Base-by-base conservation (phyloP, 129 eudicot genomes). In the Gnaphalium uliginosum region DNA sequence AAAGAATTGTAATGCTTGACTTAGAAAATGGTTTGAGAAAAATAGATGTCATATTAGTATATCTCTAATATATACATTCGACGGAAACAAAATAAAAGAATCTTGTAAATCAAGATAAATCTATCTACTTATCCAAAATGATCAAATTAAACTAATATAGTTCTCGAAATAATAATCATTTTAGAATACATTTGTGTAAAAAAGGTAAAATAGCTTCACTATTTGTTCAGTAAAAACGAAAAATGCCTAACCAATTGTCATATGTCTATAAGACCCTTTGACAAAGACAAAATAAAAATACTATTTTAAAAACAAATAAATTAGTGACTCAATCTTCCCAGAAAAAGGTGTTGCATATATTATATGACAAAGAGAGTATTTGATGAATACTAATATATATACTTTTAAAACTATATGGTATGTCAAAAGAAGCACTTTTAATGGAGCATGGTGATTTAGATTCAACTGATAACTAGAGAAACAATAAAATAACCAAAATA, bases 171-270 rank as follows among this genome's bases (percentile, higher is more conserved):
- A 48, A 37, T 26, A 48, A 27, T 50, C 46, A 41, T 62, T 19
- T 26, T 3, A 74, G 26, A 74, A 37, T 37, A 37, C 24, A n/a
- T 9, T 37, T 60, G 24, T 17, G 68, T 15, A 32, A 39, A 73
- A 71, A 17, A 23, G 69, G 39, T 39, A 22, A 35, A 41, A 1
- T 26, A 18, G 27, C 27, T 8, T 2, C 25, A 33, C 19, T 32
- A 18, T 19, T 4, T 2, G 21, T 64, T 6, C 23, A 46, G 66
- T 21, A 64, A 66, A 23, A 37, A 2, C 43, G 50, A 30, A 29
- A 48, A 50, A 51, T 9, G 26, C 54, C 32, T 51, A 65, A 65
- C 18, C 73, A 76, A 51, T 32, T 30, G 66, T 39, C 66, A 66
- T 18, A 27, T 32, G 18, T 72, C 43, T 37, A 37, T 37, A 37